phyloP scores from a whole-genome alignment of 108 stramenopile species.

The Fragilariopsis cylindrus region DNA sequence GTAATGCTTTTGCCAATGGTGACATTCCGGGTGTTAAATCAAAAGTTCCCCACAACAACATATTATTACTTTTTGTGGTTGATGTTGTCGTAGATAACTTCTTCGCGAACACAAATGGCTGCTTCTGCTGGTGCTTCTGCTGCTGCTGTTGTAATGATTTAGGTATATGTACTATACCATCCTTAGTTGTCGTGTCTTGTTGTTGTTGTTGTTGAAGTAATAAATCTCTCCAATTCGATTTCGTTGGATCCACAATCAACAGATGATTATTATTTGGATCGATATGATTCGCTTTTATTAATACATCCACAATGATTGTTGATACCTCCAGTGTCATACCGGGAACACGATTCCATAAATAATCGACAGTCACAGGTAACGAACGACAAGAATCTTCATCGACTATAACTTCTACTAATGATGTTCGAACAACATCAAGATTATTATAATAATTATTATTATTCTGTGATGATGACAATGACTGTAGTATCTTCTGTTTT shows the following conservation, averaged over 20 bases:
- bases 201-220: neutral
- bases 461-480: neutral
- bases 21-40: constrained; percentile 43
- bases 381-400: constrained; percentile 38
- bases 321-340: constrained; percentile 35
- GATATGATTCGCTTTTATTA: constrained; percentile 31
- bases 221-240: constrained; percentile 45
- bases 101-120: constrained; percentile 12
- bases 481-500: neutral
- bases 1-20: constrained; percentile 55
- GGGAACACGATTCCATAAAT: constrained; percentile 44
- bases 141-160: neutral
- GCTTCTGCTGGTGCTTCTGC: neutral
- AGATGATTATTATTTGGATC: constrained; percentile 10
- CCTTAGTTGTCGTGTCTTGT: neutral
- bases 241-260: constrained; percentile 40
- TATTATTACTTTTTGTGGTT: neutral
- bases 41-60: constrained; percentile 38
- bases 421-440: too few species aligned
- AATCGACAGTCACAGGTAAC: constrained; percentile 43
- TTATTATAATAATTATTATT: neutral
- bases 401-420: constrained; percentile 17
- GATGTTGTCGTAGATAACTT: too few species aligned
- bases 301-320: constrained; percentile 18
- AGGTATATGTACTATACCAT: neutral